These are phyloP conservation scores for Byssoonygena ceratinophila DNA, from an alignment of 2,329 filamentous ascomycete species.

Conservation along the genomic window DNA sequence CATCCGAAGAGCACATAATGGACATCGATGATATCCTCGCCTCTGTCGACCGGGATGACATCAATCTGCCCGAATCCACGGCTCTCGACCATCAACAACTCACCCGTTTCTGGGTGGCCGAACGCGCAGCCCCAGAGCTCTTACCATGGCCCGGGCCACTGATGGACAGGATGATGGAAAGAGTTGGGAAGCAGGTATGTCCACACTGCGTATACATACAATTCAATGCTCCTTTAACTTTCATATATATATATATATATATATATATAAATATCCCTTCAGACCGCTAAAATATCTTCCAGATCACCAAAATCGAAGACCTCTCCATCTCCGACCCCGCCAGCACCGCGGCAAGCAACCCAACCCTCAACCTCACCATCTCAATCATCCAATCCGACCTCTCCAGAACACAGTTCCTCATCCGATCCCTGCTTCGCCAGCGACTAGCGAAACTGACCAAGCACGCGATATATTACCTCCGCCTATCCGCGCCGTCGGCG, in stretches of 20 bases:
- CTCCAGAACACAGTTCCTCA: conserved; percentile 83
- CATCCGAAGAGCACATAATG: conserved; percentile 5
- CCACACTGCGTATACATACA: neutral
- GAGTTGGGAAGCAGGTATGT: conserved; percentile 52
- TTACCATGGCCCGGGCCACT: conserved; percentile 65
- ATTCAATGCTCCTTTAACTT: no score
- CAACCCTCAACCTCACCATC: conserved; percentile 81
- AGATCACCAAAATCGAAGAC: conserved; percentile 60
- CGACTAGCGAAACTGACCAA: conserved; percentile 64
- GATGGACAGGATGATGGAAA: conserved; percentile 69
- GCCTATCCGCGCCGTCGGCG: conserved; percentile 21
- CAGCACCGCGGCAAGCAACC: conserved; percentile 58
- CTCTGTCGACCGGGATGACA: conserved; percentile 53
- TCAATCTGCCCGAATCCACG: conserved; percentile 29
- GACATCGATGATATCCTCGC: conserved; percentile 69
- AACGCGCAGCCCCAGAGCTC: conserved; percentile 81
- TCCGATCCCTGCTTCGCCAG: conserved; percentile 70
- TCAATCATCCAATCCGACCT: conserved; percentile 96
- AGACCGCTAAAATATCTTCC: neutral
- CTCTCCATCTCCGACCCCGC: conserved; percentile 36
- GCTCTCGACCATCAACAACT: conserved; percentile 69
- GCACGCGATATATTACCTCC: conserved; percentile 42
- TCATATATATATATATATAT: neutral
- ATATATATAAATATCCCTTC: no score
- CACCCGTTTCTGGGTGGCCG: conserved; percentile 86